phyloP scores from a whole-genome alignment of 2,329 filamentous ascomycete genomes.

The Diplodia mutila region DNA sequence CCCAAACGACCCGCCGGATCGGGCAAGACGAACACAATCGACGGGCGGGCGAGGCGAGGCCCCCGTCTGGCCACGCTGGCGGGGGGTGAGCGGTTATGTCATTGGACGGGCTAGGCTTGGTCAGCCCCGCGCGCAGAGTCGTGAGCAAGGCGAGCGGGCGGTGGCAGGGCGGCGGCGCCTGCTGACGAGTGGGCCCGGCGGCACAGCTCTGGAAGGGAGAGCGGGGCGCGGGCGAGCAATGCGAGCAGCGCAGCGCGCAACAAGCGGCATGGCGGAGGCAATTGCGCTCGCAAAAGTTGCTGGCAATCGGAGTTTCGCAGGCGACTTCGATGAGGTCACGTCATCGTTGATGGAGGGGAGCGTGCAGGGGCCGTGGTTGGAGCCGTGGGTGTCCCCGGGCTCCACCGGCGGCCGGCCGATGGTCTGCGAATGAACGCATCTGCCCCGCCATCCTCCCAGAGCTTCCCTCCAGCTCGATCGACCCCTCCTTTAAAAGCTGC shows the following conservation, averaged over 20 bases:
- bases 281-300: neutral
- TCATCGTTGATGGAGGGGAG: neutral
- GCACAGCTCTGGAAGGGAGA: neutral
- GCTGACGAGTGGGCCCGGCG: neutral
- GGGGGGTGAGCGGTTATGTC: conserved; percentile 9
- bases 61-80: conserved; percentile 19
- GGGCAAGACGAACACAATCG: neutral
- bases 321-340: conserved; percentile 13
- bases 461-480: conserved; percentile 11
- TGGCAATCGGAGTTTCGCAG: conserved; percentile 15
- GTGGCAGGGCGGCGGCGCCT: neutral
- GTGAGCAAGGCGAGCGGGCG: conserved; percentile 1
- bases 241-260: neutral
- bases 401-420: conserved; percentile 11
- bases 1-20: neutral
- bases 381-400: conserved; percentile 11
- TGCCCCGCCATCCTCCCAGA: conserved; percentile 17
- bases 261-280: neutral
- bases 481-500: conserved; percentile 22
- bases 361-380: conserved; percentile 8
- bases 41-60: neutral
- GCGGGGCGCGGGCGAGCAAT: neutral
- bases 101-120: conserved; percentile 11
- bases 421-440: conserved; percentile 17
- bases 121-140: conserved; percentile 19